Evolutionary conservation across 176 grass and related monocot genomes (phyloP).

Genomic region (Triticum dicoccoides): DNA sequence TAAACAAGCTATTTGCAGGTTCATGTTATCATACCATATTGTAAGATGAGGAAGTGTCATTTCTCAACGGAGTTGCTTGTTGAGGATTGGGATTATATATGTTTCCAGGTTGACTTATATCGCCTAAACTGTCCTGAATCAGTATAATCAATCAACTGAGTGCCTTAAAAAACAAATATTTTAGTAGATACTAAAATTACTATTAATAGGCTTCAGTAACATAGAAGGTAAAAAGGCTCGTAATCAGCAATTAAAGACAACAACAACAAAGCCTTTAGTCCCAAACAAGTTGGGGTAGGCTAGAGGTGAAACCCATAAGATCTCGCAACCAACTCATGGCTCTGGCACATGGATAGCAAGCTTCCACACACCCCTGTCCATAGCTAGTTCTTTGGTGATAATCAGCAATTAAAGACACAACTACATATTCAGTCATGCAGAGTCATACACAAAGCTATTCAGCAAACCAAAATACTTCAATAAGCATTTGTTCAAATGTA

Average conservation of each 20-base stretch:
- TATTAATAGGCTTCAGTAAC: not conserved
- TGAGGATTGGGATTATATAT: conserved; percentile 41
- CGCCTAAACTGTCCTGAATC: conserved; percentile 56
- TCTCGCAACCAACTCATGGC: too few species aligned
- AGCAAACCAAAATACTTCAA: not conserved
- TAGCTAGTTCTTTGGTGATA: not conserved
- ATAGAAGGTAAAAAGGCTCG: conserved; percentile 5
- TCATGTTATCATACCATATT: conserved; percentile 33
- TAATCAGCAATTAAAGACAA: conserved; percentile 25
- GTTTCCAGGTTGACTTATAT: conserved; percentile 42
- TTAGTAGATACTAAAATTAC: not conserved
- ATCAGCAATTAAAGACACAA: conserved; percentile 25
- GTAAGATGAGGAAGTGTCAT: conserved; percentile 38
- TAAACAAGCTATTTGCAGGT: not conserved
- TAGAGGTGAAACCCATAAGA: too few species aligned
- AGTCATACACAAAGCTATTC: not conserved
- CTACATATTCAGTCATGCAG: not conserved
- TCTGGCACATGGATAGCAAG: too few species aligned
- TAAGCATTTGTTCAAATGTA: not conserved
- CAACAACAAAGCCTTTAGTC: too few species aligned
- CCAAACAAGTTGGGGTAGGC: too few species aligned
- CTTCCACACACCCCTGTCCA: too few species aligned
- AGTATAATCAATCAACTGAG: conserved; percentile 42
- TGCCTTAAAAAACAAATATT: conserved; percentile 9
- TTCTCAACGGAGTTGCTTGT: conserved; percentile 30